Evolutionary conservation across 208 protist genomes (phyloP).

Genomic region (Crithidia acanthocephali): DNA sequence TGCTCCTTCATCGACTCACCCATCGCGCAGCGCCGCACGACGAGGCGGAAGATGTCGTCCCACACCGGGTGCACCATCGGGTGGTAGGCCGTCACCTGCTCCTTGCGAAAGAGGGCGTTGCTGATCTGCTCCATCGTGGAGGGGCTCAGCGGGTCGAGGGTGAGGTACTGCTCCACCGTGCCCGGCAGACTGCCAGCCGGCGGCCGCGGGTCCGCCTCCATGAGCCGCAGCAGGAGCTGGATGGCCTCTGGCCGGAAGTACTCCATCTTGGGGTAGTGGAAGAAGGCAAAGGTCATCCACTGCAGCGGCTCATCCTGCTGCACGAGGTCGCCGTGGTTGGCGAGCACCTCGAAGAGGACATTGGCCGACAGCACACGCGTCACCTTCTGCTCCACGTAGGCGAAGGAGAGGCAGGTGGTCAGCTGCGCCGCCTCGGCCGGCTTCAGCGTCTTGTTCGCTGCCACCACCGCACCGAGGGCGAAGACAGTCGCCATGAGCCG

Average conservation of each 20-base stretch:
- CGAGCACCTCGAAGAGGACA: conserved; percentile 59
- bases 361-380: conserved; percentile 81
- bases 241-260: conserved; percentile 90
- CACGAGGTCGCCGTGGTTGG: conserved; percentile 35
- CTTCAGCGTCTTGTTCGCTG: conserved; percentile 38
- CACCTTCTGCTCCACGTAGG: conserved; percentile 86
- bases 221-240: conserved; percentile 81
- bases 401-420: conserved; percentile 70
- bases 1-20: conserved; percentile 91
- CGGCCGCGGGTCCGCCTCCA: conserved; percentile 40
- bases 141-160: conserved; percentile 77
- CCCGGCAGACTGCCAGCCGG: conserved; percentile 35
- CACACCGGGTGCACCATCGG: conserved; percentile 92
- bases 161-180: conserved; percentile 50
- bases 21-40: conserved; percentile 62
- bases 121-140: conserved; percentile 79
- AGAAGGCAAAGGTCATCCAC: conserved; percentile 87
- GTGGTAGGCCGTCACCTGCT: conserved; percentile 82
- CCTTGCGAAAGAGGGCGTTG: conserved; percentile 86
- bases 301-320: conserved; percentile 56
- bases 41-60: conserved; percentile 79
- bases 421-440: conserved; percentile 48
- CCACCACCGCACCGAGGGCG: conserved; percentile 61
- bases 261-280: conserved; percentile 87
- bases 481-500: conserved; percentile 80